Evolutionary conservation across 345 rosid species (phyloP).

Genomic region (Rhizophora mangle): DNA sequence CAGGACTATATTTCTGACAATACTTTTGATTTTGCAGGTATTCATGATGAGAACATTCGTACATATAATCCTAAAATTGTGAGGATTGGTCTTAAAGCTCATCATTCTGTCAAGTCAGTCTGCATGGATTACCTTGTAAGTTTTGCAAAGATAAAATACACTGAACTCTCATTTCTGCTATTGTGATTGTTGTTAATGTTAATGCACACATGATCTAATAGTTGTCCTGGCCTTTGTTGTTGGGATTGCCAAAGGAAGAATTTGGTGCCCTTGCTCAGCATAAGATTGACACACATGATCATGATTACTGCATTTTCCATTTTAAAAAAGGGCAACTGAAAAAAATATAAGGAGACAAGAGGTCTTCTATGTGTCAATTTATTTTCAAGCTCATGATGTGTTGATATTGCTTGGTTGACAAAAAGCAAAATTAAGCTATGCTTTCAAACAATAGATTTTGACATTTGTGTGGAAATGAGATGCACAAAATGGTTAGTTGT

Average conservation of each 20-base stretch:
- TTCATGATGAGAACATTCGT: conserved; percentile 71
- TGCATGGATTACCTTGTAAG: conserved; percentile 90
- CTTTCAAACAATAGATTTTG: not conserved
- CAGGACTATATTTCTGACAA: not conserved
- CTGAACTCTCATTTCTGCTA: not conserved
- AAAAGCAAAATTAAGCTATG: not conserved
- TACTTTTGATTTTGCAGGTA: conserved; percentile 43
- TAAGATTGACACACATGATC: too few relatives aligned
- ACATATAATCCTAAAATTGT: conserved; percentile 82
- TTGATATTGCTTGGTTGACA: not conserved
- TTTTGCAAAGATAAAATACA: not conserved
- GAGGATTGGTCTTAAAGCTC: conserved; percentile 92
- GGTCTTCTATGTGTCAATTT: too few relatives aligned
- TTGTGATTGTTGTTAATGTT: not conserved
- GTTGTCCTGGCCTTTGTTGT: not conserved
- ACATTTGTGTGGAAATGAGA: not conserved
- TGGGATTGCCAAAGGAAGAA: not conserved
- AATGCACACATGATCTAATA: not conserved
- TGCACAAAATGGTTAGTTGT: not conserved
- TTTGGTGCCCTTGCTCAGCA: not conserved
- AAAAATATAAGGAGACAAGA: too few relatives aligned
- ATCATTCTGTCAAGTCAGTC: conserved; percentile 78
- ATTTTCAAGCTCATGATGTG: not conserved
- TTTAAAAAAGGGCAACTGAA: too few relatives aligned
- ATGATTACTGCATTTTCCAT: too few relatives aligned